phyloP scores from a whole-genome alignment of 352 stramenopile genomes.

The Phytophthora hibernalis region DNA sequence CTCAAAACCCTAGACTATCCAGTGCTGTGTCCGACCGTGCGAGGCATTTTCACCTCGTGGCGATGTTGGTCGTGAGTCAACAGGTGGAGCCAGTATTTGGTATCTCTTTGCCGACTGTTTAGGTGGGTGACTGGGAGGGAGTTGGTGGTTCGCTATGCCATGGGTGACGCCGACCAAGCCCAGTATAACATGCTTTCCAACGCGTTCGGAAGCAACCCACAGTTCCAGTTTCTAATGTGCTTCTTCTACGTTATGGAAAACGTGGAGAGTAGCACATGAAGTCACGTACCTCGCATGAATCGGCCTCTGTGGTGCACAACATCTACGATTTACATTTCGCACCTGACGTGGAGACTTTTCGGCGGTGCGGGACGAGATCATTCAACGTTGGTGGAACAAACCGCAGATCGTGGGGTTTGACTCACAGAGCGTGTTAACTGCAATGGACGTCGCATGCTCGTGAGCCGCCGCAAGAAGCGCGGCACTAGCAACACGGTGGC shows the following conservation, averaged over 20 bases:
- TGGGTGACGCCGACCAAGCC: not conserved
- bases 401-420: not conserved
- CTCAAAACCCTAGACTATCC: not conserved
- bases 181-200: not conserved
- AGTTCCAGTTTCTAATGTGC: not conserved
- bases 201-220: not conserved
- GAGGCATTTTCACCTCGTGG: not conserved
- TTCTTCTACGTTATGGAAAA: not conserved
- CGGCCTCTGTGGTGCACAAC: not conserved
- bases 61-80: not conserved
- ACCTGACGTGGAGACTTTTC: not conserved
- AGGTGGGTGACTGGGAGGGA: not conserved
- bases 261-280: not conserved
- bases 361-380: not conserved
- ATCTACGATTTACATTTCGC: not conserved
- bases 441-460: not conserved
- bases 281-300: not conserved
- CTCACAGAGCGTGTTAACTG: not conserved
- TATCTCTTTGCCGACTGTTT: not conserved
- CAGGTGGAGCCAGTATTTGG: not conserved
- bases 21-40: not conserved
- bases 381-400: not conserved
- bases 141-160: not conserved
- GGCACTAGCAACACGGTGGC: not conserved
- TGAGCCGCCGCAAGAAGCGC: conserved; percentile 1